Evolutionary conservation across 2,329 filamentous ascomycete species (phyloP), one percentile per base, ranked within the genome.

Genomic region (Penicillium frequentans): DNA sequence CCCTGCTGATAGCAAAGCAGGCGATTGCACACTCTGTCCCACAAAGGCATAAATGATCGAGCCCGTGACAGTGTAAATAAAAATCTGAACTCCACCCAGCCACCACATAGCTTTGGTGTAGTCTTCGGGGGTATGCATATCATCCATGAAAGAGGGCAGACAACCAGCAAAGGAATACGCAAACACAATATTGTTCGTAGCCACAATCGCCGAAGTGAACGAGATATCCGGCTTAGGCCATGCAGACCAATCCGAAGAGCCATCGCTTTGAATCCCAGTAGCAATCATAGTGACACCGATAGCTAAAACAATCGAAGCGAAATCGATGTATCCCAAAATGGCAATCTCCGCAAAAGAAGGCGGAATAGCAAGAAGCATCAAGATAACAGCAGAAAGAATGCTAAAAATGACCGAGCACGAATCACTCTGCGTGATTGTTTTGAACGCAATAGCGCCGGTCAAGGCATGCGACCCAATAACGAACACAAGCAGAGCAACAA

Each of bases 221-320:
- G 54, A 50, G 7, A 52, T 31, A 26, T 33, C 57, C 11, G 52
- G 45, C 35, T 57, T 54, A 1, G 59, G 60, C 33, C 63, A 61
- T 5, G 57, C 58, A 16, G 59, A 59, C 45, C 63, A 67, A 44
- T 65, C 64, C 8, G 54, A 42, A 5, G 49, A 50, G 16, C 61
- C 63, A 19, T 49, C 46, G 16, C 58, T 64, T 33, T 67, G 60
- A 16, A 73, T 60, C 3, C 70, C 69, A 8, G 70, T 70, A 1
- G 63, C 70, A 49, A 73, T 64, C 57, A 73, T 70, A 5, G 68
- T 71, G 43, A 72, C 64, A 2, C 68, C 62, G 23, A 73, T 73
- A 3, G 59, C 59, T 11, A 61, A 24, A 61, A 72, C 57, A 26
- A 73, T 72, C 5, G 70, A 72, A 14, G 54, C 67, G 49, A 73